These are phyloP conservation scores for Gossypium herbaceum DNA, from an alignment of 345 rosid species.

Conservation along the genomic window DNA sequence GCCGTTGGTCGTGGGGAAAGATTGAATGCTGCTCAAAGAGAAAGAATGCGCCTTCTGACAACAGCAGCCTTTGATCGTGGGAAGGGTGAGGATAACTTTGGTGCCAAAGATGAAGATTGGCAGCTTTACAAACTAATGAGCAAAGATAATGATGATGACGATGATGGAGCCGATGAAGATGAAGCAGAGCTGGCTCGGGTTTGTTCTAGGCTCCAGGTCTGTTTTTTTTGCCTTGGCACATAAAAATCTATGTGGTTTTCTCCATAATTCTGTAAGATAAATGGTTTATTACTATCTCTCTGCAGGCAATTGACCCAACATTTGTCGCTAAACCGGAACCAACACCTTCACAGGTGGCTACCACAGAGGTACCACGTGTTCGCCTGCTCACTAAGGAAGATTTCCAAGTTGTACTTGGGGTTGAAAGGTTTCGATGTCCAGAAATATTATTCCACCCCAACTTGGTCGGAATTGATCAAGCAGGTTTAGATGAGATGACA, in stretches of 20 bases:
- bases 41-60: slow-evolving; percentile 91
- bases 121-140: slow-evolving; percentile 93
- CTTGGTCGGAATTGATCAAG: slow-evolving; percentile 77
- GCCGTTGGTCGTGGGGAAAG: slow-evolving; percentile 94
- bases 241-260: background rate
- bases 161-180: slow-evolving; percentile 47
- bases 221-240: background rate
- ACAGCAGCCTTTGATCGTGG: slow-evolving; percentile 97
- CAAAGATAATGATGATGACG: slow-evolving; percentile 65
- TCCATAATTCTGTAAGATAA: background rate
- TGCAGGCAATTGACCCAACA: slow-evolving; percentile 74
- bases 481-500: slow-evolving; percentile 77
- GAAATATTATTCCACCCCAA: slow-evolving; percentile 76
- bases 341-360: slow-evolving; percentile 39
- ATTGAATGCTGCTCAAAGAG: slow-evolving; percentile 89
- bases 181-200: slow-evolving; percentile 68
- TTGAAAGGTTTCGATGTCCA: slow-evolving; percentile 87
- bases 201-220: slow-evolving; percentile 74
- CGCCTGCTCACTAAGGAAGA: slow-evolving; percentile 82
- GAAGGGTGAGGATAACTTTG: slow-evolving; percentile 91
- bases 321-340: slow-evolving; percentile 63
- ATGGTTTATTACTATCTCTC: background rate
- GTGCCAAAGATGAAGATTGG: slow-evolving; percentile 95
- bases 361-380: slow-evolving; percentile 49
- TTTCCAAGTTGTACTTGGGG: slow-evolving; percentile 69